These are phyloP conservation scores for Jaenimonas drosophilae DNA, from an alignment of 208 protist genomes.

Conservation along the genomic window DNA sequence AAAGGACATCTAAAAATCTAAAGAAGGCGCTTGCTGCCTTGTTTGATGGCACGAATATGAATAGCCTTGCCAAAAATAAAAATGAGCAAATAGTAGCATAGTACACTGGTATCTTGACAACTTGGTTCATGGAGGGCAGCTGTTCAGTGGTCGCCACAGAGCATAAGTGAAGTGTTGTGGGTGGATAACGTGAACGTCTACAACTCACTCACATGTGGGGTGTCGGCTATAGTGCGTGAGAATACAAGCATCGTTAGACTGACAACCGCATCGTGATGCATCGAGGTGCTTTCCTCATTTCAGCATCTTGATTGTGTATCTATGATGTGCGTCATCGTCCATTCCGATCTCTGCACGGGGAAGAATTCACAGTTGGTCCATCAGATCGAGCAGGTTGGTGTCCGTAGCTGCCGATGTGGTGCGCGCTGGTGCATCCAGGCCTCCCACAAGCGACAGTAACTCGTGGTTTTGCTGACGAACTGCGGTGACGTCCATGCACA, in stretches of 20 bases:
- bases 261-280: too few relatives aligned
- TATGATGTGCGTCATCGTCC: too few relatives aligned
- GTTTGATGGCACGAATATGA: too few relatives aligned
- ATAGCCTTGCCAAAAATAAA: constrained; percentile 2
- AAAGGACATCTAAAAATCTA: constrained; percentile 2
- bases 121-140: too few relatives aligned
- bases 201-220: too few relatives aligned
- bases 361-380: constrained; percentile 60
- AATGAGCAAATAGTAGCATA: constrained; percentile 1
- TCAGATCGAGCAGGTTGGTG: constrained; percentile 61
- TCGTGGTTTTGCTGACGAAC: constrained; percentile 38
- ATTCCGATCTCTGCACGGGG: neutral
- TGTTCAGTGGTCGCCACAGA: constrained; percentile 1
- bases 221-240: too few relatives aligned
- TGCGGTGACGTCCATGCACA: constrained; percentile 20
- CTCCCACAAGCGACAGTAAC: constrained; percentile 40
- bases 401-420: neutral
- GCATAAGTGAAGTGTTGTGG: too few relatives aligned
- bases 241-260: too few relatives aligned
- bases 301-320: too few relatives aligned
- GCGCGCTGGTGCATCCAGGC: constrained; percentile 8
- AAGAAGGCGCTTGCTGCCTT: too few relatives aligned
- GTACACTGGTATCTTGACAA: constrained; percentile 12
- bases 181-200: too few relatives aligned
- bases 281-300: too few relatives aligned